Evolutionary conservation across 768 basidiomycete species (phyloP), one percentile per base, ranked within the genome.

Genomic region (Lactarius indigo): DNA sequence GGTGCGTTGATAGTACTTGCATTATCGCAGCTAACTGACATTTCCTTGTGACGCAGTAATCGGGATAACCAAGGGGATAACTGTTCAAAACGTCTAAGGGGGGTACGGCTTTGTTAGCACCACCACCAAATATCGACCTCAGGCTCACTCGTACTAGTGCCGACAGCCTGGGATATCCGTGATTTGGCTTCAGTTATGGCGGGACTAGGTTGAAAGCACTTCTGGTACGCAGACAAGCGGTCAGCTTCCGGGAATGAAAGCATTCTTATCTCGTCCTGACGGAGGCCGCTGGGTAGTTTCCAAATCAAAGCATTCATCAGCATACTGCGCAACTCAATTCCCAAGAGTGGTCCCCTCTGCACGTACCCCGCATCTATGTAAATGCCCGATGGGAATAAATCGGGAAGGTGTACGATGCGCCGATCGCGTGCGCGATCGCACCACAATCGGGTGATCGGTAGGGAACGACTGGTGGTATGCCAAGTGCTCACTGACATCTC

Each of bases 231-330:
- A 58, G 35, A n/a, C 44, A 5, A 31, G 35, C 28, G 6, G 35
- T 37, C 35, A 37, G 10, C 35, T 37, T 10, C 35, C 3, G 35
- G 35, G 42, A 42, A 7, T 42, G 42, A 8, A 20, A 20, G 3
- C 13, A 37, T 37, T 37, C 35, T 37, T 37, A 62, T 61, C 56
- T 30, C 44, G n/a, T 57, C n/a, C 44, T 57, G 61, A 31, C 42
- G 31, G 5, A 23, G 28, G 61, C 57, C 56, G 56, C 61, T 52
- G 47, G 57, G 37, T n/a, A 13, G 33, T 18, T 62, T 66, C 65
- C 60, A 37, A 61, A 62, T 62, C 65, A 66, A 37, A 62, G 44
- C 23, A 61, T 42, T 23, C 44, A 50, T 41, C 41, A 52, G 33
- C 26, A 47, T 61, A 61, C 59, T 30, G 28, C 55, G 26, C 13